Evolutionary conservation across 164 flowering plant genomes (phyloP).

Genomic region (grape (Vitis vinifera)): ASM3070453v1 NC_081816.1:5223501-5224000

Average conservation of each 20-base stretch:
- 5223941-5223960: not conserved
- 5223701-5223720: too few species aligned
- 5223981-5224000: too few species aligned
- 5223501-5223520: conserved; percentile 38
- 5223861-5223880: not conserved
- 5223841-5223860: not conserved
- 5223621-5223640: too few species aligned
- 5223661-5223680: too few species aligned
- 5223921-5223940: not conserved
- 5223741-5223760: too few species aligned
- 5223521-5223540: conserved; percentile 46
- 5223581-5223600: too few species aligned
- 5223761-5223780: too few species aligned
- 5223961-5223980: too few species aligned
- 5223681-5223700: too few species aligned
- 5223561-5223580: not conserved
- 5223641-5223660: too few species aligned
- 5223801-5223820: not conserved
- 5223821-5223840: not conserved
- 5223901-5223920: not conserved
- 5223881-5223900: not conserved
- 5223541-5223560: not conserved
- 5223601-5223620: too few species aligned
- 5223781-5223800: not conserved
- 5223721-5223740: too few species aligned